A percentile compares a stretch with the other conserved stretches of the same genome.
Conservation (phyloP, 257 asterid genomes). For the Ballota nigra region DNA sequence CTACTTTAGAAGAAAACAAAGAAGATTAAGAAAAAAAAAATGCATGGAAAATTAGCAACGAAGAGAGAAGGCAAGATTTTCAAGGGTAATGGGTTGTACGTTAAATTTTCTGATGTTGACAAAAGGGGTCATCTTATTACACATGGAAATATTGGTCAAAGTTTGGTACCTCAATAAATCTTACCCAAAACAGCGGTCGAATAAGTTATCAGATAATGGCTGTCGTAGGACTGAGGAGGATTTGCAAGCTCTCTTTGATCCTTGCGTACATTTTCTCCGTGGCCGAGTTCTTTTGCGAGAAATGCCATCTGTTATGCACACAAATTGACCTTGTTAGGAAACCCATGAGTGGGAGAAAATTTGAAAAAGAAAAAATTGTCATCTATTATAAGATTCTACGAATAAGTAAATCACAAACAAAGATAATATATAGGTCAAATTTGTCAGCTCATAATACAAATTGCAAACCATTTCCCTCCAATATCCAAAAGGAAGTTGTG, state of each 20-base stretch:
- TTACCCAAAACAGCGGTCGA: slow-evolving; percentile 23
- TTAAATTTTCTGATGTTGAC: too few species aligned
- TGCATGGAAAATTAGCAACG: not conserved
- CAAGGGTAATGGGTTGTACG: too few species aligned
- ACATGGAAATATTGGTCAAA: not conserved
- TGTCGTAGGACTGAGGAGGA: slow-evolving; percentile 12
- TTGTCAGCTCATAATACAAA: not conserved
- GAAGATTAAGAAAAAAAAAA: not conserved
- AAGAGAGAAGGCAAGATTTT: not conserved
- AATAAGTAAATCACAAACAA: not conserved
- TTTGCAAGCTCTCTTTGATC: not conserved
- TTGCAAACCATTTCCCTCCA: not conserved
- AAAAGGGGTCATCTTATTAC: too few species aligned
- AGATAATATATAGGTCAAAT: not conserved
- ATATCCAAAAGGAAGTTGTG: not conserved
- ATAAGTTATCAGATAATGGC: not conserved
- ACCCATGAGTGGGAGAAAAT: not conserved
- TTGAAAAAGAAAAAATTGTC: not conserved
- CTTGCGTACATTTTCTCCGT: not conserved
- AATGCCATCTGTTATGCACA: not conserved
- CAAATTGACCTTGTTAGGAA: not conserved
- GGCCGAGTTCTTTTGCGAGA: not conserved
- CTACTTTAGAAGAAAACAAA: not conserved
- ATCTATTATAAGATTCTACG: not conserved
- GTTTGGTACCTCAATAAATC: not conserved